Evolutionary conservation across 2,329 filamentous ascomycete genomes (phyloP).

Genomic region (Cladosporium sp.): DNA sequence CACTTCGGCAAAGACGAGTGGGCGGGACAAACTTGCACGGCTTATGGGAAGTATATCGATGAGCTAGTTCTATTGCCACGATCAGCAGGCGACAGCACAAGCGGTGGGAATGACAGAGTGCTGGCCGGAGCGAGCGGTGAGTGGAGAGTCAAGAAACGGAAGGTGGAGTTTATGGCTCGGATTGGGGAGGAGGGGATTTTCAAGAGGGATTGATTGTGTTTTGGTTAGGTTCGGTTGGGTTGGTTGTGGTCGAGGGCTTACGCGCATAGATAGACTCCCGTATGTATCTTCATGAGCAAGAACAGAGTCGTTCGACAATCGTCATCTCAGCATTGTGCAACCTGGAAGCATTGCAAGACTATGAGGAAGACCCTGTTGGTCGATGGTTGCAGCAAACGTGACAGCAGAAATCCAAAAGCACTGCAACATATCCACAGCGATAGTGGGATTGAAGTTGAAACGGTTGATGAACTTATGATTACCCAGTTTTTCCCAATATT

Average conservation of each 20-base stretch:
- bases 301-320: neutral
- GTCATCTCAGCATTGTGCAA: too few relatives aligned
- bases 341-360: too few relatives aligned
- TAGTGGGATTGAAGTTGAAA: neutral
- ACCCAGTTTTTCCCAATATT: neutral
- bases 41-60: constrained; percentile 47
- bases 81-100: too few relatives aligned
- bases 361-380: too few relatives aligned
- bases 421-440: neutral
- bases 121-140: constrained; percentile 40
- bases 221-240: neutral
- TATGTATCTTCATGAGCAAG: too few relatives aligned
- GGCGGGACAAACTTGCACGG: constrained; percentile 41
- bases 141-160: constrained; percentile 44
- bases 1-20: constrained; percentile 47
- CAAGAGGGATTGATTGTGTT: constrained; percentile 26
- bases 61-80: constrained; percentile 35
- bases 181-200: constrained; percentile 40
- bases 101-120: neutral
- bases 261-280: too few relatives aligned
- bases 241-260: neutral
- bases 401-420: neutral
- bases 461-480: neutral
- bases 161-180: constrained; percentile 42
- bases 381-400: too few relatives aligned